Base-by-base conservation (phyloP, 2,329 filamentous ascomycete genomes). In the Pestalotiopsis sp. region DNA sequence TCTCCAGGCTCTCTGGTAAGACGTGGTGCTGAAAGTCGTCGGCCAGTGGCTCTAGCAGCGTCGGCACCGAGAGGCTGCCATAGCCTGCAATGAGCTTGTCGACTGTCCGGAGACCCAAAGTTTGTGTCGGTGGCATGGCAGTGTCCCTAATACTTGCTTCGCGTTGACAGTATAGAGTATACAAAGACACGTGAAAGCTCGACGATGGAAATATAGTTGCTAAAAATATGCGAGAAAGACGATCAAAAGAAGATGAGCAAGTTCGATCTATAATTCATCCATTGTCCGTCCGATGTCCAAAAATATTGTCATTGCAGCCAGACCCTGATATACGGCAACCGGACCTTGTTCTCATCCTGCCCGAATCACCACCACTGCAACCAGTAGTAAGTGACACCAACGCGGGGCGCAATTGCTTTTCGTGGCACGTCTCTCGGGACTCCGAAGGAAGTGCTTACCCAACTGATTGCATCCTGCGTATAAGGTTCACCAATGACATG, bases 11-110 rank as follows among this genome's bases (percentile, higher is more conserved):
- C 58, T 75, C 71, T 2, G 82, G 83, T 9, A 83, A 76, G 4
- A 81, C 79, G 60, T 74, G 75, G 70, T 85, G 81, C 9, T 73
- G 77, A 71, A 84, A 85, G 59, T 78, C 72, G 6, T 73, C 70
- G 2, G 80, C 75, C 27, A 81, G 78, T 3, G 76, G 74, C 56
- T 70, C 66, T 17, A 80, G 76, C 23, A 85, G 77, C n/a, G 77
- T 76, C 27, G 78, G 69, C 4, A 80, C 76, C 1, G 79, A 81
- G 3, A 83, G 79, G 41, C 79, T 81, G 60, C 76, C 74, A 68
- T 85, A 85, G 68, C 79, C 80, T 9, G 77, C 72, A 41, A 84
- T 76, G 41, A 82, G 73, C 52, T 64, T 60, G 39, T 70, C 59
- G n/a, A 73, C 68, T 9, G 73, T 72, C 11, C 65, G 39, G 36